phyloP scores from a whole-genome alignment of 306 rosid species.

The Styphnolobium japonicum region DNA sequence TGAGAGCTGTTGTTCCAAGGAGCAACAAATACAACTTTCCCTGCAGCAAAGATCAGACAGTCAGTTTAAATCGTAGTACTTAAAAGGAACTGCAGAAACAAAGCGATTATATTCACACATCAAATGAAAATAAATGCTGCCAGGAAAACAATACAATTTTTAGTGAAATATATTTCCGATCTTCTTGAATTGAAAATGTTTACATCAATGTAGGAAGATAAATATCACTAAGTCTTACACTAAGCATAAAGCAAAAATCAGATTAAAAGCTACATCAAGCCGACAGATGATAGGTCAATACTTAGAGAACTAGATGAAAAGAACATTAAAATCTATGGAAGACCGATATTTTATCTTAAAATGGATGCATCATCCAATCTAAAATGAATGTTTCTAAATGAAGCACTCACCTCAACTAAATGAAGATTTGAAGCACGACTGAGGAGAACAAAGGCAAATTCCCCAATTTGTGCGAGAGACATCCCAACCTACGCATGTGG shows the following conservation, averaged over 20 bases:
- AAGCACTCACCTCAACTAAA: slow-evolving; percentile 79
- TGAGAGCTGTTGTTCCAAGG: slow-evolving; percentile 95
- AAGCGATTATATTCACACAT: not conserved
- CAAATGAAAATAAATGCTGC: not conserved
- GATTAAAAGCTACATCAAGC: not conserved
- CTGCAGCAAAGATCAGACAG: slow-evolving; percentile 43
- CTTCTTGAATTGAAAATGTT: not conserved
- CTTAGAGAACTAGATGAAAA: too few relatives aligned
- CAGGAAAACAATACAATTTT: not conserved
- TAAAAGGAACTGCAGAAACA: slow-evolving; percentile 3
- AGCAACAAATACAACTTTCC: slow-evolving; percentile 88
- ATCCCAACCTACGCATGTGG: slow-evolving; percentile 87
- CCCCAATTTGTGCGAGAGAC: slow-evolving; percentile 98
- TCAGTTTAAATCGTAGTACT: slow-evolving; percentile 11
- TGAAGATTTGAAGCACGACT: slow-evolving; percentile 98
- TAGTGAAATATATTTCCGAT: not conserved
- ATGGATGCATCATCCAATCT: too few relatives aligned
- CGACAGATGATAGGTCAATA: too few relatives aligned
- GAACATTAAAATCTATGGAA: too few relatives aligned
- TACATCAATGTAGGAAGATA: not conserved
- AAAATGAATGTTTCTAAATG: slow-evolving; percentile 11
- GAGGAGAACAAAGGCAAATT: slow-evolving; percentile 93
- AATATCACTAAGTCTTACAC: slow-evolving; percentile 12
- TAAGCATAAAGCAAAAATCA: not conserved
- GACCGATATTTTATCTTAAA: too few relatives aligned